These are phyloP conservation scores for Mycena vitilis DNA, from an alignment of 768 basidiomycete genomes.

Conservation along the genomic window DNA sequence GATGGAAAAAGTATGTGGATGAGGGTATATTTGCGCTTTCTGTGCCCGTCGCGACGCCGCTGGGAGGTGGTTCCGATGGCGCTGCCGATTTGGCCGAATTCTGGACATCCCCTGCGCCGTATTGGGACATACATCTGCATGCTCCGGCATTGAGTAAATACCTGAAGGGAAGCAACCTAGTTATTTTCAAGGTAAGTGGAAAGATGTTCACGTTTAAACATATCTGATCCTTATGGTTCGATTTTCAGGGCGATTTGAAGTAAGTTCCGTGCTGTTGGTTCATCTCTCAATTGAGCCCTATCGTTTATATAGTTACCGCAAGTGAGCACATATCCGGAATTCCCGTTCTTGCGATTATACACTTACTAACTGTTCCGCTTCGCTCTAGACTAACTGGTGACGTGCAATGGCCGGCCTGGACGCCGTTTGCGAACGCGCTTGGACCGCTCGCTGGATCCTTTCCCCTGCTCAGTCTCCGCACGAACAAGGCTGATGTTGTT, in stretches of 20 bases:
- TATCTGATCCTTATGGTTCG: conserved; percentile 2
- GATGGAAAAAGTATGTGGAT: conserved; percentile 82
- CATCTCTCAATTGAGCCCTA: background rate
- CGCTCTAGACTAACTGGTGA: conserved; percentile 84
- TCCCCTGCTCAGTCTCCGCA: conserved; percentile 86
- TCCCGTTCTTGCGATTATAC: too few relatives aligned
- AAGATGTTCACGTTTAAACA: background rate
- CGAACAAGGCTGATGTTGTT: conserved; percentile 95
- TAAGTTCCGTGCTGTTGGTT: conserved; percentile 41
- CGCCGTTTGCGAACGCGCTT: conserved; percentile 77
- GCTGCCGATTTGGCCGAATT: conserved; percentile 57
- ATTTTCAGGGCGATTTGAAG: conserved; percentile 86
- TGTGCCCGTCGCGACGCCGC: conserved; percentile 66
- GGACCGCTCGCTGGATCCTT: conserved; percentile 85
- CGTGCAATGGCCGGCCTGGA: conserved; percentile 86
- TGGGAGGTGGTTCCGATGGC: conserved; percentile 55
- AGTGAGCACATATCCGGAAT: conserved; percentile 59
- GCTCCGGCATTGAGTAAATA: conserved; percentile 63
- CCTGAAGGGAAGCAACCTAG: conserved; percentile 70
- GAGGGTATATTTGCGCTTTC: conserved; percentile 79
- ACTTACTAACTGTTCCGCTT: too few relatives aligned
- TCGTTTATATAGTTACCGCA: conserved; percentile 71
- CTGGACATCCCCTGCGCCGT: conserved; percentile 82
- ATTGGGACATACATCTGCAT: conserved; percentile 75
- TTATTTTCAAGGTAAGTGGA: conserved; percentile 81